Evolutionary conservation across 148 eudicot species (phyloP), one percentile per base, ranked within the genome.

Genomic region (Amaranthus hypochondriacus): DNA sequence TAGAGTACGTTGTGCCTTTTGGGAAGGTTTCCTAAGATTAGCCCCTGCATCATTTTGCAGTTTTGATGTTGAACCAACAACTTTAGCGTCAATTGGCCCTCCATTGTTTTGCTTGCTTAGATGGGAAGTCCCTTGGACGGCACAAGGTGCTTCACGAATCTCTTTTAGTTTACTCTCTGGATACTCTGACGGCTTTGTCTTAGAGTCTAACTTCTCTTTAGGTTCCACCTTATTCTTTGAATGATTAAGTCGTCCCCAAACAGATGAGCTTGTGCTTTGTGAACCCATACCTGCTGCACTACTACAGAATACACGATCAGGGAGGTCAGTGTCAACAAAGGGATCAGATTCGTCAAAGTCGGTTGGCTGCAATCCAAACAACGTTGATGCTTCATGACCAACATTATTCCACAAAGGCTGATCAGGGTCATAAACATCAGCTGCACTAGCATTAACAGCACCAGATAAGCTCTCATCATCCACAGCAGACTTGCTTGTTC

Each of bases 351-450:
- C 86, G 57, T 83, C 89, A 62, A 78, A 72, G 75, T 76, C 79
- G 68, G 90, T 78, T 55, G 86, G 81, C 76, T 74, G 85, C 74
- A 76, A 67, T 43, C 81, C 81, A 57, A 71, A 79, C 71, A 85
- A 77, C 14, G 86, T 74, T 65, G 98, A 87, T 66, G 86, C 77
- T 72, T 80, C 88, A 28, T 86, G 80, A 76, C 79, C 48, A 83
- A 87, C 87, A 82, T 82, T 89, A 69, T 82, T 80, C 96, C 97
- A 94, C 62, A 91, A 79, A 62, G 98, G 98, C 85, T 94, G 93
- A 84, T 94, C 98, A 77, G 98, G 98, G 82, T 94, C 97, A 80
- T 94, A 94, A 18, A 94, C 85, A 83, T 94, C 98, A 79, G 96
- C 82, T 66, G 88, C 97, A 71, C 79, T 76, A 3, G 76, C 81